These are phyloP conservation scores for Coemansia reversa DNA, from an alignment of 192 early-diverging fungal genomes.

Conservation along the genomic window DNA sequence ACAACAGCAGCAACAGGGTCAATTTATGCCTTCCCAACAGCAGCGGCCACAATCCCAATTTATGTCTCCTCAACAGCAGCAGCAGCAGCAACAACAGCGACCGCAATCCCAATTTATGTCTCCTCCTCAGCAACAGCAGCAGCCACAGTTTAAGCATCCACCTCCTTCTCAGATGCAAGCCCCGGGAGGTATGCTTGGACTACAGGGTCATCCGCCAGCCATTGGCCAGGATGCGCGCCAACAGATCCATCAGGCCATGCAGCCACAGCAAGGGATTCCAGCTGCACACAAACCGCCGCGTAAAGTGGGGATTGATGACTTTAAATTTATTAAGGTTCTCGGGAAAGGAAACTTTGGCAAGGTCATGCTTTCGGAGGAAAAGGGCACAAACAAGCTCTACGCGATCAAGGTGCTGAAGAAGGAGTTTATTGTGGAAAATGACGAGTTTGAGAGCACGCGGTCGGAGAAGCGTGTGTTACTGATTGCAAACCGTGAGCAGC, in stretches of 20 bases:
- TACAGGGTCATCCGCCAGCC: not conserved
- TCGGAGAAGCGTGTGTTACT: conserved; percentile 95
- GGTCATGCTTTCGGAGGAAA: conserved; percentile 97
- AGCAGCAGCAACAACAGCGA: conserved; percentile 48
- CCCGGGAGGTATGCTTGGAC: not conserved
- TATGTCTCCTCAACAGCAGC: conserved; percentile 18
- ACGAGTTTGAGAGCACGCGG: conserved; percentile 91
- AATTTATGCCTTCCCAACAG: conserved; percentile 18
- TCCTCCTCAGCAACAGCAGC: conserved; percentile 24
- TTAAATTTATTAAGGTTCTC: conserved; percentile 89
- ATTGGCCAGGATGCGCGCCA: conserved; percentile 28
- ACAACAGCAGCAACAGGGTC: conserved; percentile 20
- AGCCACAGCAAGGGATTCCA: conserved; percentile 18
- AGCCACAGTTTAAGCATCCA: conserved; percentile 11
- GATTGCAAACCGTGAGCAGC: conserved; percentile 84
- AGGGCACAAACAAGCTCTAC: conserved; percentile 73
- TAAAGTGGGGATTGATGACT: conserved; percentile 87
- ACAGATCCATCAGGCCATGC: conserved; percentile 53
- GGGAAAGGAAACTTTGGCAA: conserved; percentile 99
- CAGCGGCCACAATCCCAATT: conserved; percentile 45
- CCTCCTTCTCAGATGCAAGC: conserved; percentile 1
- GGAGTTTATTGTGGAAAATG: conserved; percentile 96
- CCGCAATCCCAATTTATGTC: conserved; percentile 25
- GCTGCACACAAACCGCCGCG: conserved; percentile 38
- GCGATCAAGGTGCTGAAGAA: conserved; percentile 99